These are phyloP conservation scores for Holtermannia corniformis DNA, from an alignment of 768 basidiomycete genomes.

Conservation along the genomic window DNA sequence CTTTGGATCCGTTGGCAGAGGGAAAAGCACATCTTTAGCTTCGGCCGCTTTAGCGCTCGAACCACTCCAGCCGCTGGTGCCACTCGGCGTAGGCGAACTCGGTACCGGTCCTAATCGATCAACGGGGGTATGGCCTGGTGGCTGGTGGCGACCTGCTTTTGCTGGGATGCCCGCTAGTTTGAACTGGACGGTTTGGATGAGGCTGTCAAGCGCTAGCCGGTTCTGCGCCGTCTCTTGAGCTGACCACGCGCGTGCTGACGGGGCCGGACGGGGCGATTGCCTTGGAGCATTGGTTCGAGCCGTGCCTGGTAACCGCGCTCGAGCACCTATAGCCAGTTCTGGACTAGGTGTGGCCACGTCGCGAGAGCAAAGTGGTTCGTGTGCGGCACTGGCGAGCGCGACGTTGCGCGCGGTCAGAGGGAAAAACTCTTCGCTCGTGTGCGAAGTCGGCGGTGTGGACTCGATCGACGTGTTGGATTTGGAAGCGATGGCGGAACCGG, in stretches of 20 bases:
- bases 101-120: too few relatives aligned
- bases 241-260: too few relatives aligned
- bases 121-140: not conserved
- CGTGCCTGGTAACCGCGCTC: too few relatives aligned
- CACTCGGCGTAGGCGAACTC: not conserved
- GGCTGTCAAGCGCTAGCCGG: not conserved
- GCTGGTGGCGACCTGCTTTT: not conserved
- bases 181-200: not conserved
- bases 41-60: conserved; percentile 6
- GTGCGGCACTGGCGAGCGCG: not conserved
- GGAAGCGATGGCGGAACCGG: not conserved
- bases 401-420: not conserved
- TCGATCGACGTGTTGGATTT: not conserved
- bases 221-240: too few relatives aligned
- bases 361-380: too few relatives aligned
- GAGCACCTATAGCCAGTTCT: too few relatives aligned
- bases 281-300: too few relatives aligned
- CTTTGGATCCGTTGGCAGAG: conserved; percentile 1
- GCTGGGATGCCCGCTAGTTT: not conserved
- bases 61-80: not conserved
- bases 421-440: not conserved
- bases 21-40: conserved; percentile 7
- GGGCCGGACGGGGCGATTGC: too few relatives aligned
- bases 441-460: not conserved
- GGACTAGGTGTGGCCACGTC: too few relatives aligned